Percentiles rank a stretch among this genome's conserved stretches.
phyloP scores from a whole-genome alignment of 2,329 filamentous ascomycete genomes.

The Epichloe brachyelytri region DNA sequence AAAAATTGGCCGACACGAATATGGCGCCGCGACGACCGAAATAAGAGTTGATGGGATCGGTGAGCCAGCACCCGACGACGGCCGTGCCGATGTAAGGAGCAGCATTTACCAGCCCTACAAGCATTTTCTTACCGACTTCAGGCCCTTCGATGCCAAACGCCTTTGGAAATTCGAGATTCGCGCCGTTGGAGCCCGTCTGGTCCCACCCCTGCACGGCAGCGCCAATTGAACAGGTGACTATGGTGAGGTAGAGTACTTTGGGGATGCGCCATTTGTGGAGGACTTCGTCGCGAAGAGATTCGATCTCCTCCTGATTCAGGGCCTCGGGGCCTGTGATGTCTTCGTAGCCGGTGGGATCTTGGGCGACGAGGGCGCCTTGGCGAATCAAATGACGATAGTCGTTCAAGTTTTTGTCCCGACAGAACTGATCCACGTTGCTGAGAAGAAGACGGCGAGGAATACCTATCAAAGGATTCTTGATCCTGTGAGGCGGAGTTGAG shows the following conservation, averaged over 20 bases:
- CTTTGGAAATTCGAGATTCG: conserved; percentile 47
- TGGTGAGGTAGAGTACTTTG: conserved; percentile 49
- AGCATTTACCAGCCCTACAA: conserved; percentile 57
- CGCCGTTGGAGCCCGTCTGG: conserved; percentile 50
- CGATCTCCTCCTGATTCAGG: conserved; percentile 46
- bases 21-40: conserved; percentile 41
- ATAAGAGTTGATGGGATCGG: conserved; percentile 44
- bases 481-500: conserved; percentile 17
- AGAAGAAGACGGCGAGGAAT: conserved; percentile 38
- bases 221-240: conserved; percentile 54
- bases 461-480: conserved; percentile 37
- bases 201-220: conserved; percentile 62
- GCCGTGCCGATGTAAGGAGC: conserved; percentile 37
- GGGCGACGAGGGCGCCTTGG: conserved; percentile 62
- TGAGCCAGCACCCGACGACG: conserved; percentile 48
- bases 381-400: conserved; percentile 46
- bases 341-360: conserved; percentile 52
- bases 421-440: conserved; percentile 47
- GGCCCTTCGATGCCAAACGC: conserved; percentile 32
- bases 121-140: conserved; percentile 25
- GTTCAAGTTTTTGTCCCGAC: conserved; percentile 41
- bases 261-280: conserved; percentile 57
- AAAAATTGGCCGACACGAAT: conserved; percentile 63
- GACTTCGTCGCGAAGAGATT: conserved; percentile 46
- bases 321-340: conserved; percentile 42